Base-by-base conservation (phyloP, 176 grass and related monocot species). In the Lolium multiflorum region DNA sequence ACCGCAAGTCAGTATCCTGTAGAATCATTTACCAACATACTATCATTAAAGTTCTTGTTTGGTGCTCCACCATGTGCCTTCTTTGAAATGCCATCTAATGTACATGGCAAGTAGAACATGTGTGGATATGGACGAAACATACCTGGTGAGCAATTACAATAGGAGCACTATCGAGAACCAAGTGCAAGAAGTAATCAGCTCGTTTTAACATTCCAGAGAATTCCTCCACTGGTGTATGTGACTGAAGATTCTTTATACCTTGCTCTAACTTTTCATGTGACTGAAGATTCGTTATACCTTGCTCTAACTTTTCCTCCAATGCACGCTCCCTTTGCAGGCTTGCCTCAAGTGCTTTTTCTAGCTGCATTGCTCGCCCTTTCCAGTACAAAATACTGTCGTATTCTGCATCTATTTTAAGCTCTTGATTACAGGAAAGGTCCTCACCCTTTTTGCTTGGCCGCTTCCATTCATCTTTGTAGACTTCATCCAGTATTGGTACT, bases 61-160 rank as follows among this genome's bases (percentile, higher is more conserved):
- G 37, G 13, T 62, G 31, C 18, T 44, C 56, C 9, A 46, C 12
- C 25, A 6, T 35, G 12, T 12, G 5, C 31, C 20, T 84, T 81
- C 17, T 44, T 26, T 35, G 56, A 74, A 80, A 66, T 28, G 7
- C 7, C 57, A 37, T 43, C 21, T 46, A 64, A 65, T 35, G 31
- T 35, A 35, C 31, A 35, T 35, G 31, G 9, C 2, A 84, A 83
- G 26, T 52, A 67, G 26, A 89, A 70, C 26, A 85, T 50, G 64
- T 76, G 12, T 38, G 17, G 18, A 74, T 8, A 89, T 26, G 8
- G 5, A 60, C 54, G 72, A 83, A 21, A 61, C 52, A 3, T 80
- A 98, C 95, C 93, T 98, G 95, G 85, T 98, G 93, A 70, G 92
- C 95, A 86, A 98, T 95, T 70, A 98, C 95, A 44, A 98, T 72